Evolutionary conservation across 352 stramenopile genomes (phyloP).

Genomic region (Phytophthora cactorum): DNA sequence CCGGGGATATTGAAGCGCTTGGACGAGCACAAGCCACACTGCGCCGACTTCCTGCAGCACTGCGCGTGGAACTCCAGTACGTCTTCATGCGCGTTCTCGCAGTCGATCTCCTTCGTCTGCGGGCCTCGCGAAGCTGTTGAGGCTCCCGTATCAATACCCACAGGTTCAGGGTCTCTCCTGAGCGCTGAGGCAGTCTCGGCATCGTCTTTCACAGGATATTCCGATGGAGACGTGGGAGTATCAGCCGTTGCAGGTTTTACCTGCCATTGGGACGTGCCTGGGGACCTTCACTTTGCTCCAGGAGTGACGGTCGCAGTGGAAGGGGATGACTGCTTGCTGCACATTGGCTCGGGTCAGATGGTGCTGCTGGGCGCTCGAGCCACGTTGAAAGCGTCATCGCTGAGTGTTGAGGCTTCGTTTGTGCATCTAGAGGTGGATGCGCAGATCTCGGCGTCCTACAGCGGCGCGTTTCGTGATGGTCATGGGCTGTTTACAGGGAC

Average conservation of each 20-base stretch:
- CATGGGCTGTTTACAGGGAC: constrained; percentile 47
- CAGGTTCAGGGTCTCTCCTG: constrained; percentile 12
- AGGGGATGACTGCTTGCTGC: constrained; percentile 61
- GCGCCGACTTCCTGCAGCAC: constrained; percentile 45
- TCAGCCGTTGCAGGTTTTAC: constrained; percentile 35
- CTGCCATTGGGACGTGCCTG: constrained; percentile 71
- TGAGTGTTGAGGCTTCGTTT: constrained; percentile 67
- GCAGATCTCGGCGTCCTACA: constrained; percentile 44
- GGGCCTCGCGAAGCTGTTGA: constrained; percentile 18
- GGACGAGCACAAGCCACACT: constrained; percentile 39
- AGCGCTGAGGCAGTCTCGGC: not conserved
- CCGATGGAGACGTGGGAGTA: constrained; percentile 1
- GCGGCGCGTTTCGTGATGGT: constrained; percentile 30
- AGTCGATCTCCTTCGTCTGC: constrained; percentile 55
- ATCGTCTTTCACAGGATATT: constrained; percentile 13
- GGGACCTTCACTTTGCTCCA: constrained; percentile 52
- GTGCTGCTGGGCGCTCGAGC: constrained; percentile 48
- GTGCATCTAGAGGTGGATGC: constrained; percentile 59
- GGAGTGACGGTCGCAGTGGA: constrained; percentile 45
- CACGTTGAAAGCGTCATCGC: constrained; percentile 43
- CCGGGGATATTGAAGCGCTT: constrained; percentile 4
- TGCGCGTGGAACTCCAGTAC: constrained; percentile 59
- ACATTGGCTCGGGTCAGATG: constrained; percentile 62
- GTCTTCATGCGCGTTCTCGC: constrained; percentile 56
- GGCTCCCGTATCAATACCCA: not conserved